phyloP scores from a whole-genome alignment of 805 yeast genomes.

The Suhomyces vadensis region DNA sequence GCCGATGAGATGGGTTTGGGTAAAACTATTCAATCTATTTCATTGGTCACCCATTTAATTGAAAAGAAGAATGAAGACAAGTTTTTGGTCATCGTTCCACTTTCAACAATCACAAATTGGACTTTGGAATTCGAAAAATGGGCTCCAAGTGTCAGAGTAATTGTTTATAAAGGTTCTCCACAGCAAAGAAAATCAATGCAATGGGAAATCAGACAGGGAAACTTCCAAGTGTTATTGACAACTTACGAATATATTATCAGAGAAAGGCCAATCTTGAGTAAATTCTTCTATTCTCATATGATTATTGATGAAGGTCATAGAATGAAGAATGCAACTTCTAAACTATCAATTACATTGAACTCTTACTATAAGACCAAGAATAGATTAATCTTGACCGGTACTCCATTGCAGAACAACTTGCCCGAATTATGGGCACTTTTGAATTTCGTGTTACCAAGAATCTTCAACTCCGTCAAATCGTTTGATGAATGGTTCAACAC shows the following conservation, averaged over 20 bases:
- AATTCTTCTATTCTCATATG: constrained; percentile 81
- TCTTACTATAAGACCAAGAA: constrained; percentile 73
- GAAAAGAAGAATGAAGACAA: constrained; percentile 71
- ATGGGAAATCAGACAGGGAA: constrained; percentile 62
- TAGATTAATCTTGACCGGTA: constrained; percentile 82
- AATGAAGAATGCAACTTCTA: constrained; percentile 78
- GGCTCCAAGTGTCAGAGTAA: constrained; percentile 77
- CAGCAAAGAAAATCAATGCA: constrained; percentile 67
- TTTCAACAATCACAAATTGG: constrained; percentile 86
- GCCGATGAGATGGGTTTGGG: constrained; percentile 74
- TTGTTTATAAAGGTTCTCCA: constrained; percentile 79
- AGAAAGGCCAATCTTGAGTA: constrained; percentile 69
- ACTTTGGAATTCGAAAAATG: constrained; percentile 82
- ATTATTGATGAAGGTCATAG: constrained; percentile 90
- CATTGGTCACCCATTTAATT: constrained; percentile 67
- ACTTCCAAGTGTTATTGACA: constrained; percentile 74
- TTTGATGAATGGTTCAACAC: constrained; percentile 91
- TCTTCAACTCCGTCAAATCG: constrained; percentile 81
- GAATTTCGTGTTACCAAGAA: constrained; percentile 79
- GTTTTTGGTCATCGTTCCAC: constrained; percentile 77
- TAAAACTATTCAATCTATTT: constrained; percentile 74
- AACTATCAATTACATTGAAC: constrained; percentile 68
- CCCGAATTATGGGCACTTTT: constrained; percentile 86
- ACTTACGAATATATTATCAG: constrained; percentile 81
- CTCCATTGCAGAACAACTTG: constrained; percentile 80